Evolutionary conservation across 768 basidiomycete species (phyloP), one percentile per base, ranked within the genome.

Genomic region (Xerocomus spinulosus): DNA sequence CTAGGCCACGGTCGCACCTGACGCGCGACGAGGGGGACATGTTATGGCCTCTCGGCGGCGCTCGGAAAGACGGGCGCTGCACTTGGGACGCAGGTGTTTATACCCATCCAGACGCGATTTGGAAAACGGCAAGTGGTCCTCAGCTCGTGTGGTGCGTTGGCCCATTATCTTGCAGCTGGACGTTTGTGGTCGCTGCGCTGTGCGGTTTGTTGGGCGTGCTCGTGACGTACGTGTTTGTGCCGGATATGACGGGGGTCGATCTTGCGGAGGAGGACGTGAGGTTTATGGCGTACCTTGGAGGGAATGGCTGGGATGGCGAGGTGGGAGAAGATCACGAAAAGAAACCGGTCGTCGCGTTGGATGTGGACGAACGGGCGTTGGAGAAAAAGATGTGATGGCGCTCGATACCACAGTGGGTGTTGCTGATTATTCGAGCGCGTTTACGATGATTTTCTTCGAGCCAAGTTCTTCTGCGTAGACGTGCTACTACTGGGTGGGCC

Each of bases 51-150:
- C 25, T 79, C 79, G 15, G 83, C 83, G 10, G 82, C 82, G 0
- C 64, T 85, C 9, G 83, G 83, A 5, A 85, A 85, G 57, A 70
- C 80, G 2, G 86, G 86, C 4, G 86, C 84, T 18, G 84, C 81
- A n/a, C 50, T 83, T 38, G 83, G 84, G 9, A 82, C 81, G 0
- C 82, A 85, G 57, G 80, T 74, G 1, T 85, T 85, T 60, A 82
- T 80, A 4, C 83, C 83, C 3, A 83, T 85, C 52, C 79, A 82
- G 55, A 68, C 68, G 43, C 72, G 82, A 56, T 75, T 84, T 14
- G 85, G 85, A 13, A 79, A 83, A 56, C 75, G 73, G 78, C 78
- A 53, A 30, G 2, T 46, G 10, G 35, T 9, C 14, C 40, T 10
- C n/a, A n/a, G n/a, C n/a, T n/a, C n/a, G n/a, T n/a, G n/a, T n/a